phyloP scores from a whole-genome alignment of 2,329 filamentous ascomycete species.

The Stemphylium vesicarium region DNA sequence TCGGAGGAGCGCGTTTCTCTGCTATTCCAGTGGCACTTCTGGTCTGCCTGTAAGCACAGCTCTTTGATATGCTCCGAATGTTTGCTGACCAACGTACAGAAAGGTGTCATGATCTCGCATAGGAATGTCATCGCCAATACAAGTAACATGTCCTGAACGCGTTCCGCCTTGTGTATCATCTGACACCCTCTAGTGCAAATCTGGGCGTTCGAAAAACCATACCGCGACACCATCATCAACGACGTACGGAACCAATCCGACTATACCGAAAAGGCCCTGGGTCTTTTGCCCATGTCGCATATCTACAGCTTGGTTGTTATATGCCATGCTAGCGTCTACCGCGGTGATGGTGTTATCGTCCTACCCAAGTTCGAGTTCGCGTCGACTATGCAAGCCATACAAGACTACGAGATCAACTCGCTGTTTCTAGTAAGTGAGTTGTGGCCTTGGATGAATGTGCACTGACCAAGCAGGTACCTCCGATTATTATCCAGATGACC shows the following conservation, averaged over 20 bases:
- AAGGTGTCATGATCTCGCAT: slow-evolving; percentile 86
- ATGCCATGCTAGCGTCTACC: slow-evolving; percentile 68
- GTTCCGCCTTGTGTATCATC: slow-evolving; percentile 3
- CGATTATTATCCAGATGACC: slow-evolving; percentile 78
- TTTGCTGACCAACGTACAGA: slow-evolving; percentile 54
- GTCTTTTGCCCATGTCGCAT: slow-evolving; percentile 80
- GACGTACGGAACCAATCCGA: slow-evolving; percentile 47
- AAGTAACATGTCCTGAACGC: slow-evolving; percentile 19
- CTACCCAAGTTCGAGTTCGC: slow-evolving; percentile 77
- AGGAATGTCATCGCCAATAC: slow-evolving; percentile 79
- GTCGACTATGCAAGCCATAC: slow-evolving; percentile 67
- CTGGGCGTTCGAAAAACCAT: slow-evolving; percentile 55
- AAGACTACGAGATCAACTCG: slow-evolving; percentile 70
- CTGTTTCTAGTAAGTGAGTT: slow-evolving; percentile 66
- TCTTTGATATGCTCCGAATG: not conserved
- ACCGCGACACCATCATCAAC: slow-evolving; percentile 50
- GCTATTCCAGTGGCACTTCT: slow-evolving; percentile 81
- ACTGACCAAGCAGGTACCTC: slow-evolving; percentile 65
- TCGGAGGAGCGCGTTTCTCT: slow-evolving; percentile 75
- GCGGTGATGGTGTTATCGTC: slow-evolving; percentile 75
- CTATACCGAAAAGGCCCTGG: slow-evolving; percentile 64
- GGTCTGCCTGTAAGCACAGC: slow-evolving; percentile 69
- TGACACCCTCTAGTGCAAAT: slow-evolving; percentile 60
- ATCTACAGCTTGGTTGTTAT: slow-evolving; percentile 81
- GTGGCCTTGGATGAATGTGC: too few species aligned